Percentiles rank a stretch among this genome's conserved stretches.
Conservation (phyloP, 345 rosid species). For the Brassica rapa region DNA sequence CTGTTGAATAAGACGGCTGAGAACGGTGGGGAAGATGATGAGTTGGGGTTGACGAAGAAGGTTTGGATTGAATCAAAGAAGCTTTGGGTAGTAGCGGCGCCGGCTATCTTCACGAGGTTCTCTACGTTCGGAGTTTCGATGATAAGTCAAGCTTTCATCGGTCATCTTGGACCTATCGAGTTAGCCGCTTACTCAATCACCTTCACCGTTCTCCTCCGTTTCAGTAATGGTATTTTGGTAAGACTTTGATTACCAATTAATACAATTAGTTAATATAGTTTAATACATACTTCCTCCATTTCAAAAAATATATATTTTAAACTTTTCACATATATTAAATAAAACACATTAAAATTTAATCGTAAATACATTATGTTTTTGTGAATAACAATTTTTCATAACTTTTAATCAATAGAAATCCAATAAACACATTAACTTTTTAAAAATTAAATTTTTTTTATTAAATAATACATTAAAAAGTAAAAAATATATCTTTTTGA, state of each 20-base stretch:
- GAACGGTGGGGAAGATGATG: conserved; percentile 27
- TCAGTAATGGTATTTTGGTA: conserved; percentile 69
- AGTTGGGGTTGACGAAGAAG: conserved; percentile 44
- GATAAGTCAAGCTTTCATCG: conserved; percentile 68
- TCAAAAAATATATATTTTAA: too few species aligned
- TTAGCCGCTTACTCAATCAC: conserved; percentile 78
- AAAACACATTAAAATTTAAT: too few species aligned
- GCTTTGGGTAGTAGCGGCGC: conserved; percentile 76
- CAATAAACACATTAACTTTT: too few species aligned
- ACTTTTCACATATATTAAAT: too few species aligned
- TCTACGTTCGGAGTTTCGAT: conserved; percentile 66
- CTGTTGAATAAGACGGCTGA: conserved; percentile 32
- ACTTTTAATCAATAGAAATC: too few species aligned
- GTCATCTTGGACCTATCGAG: conserved; percentile 67
- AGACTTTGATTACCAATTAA: not conserved
- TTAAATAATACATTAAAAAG: too few species aligned
- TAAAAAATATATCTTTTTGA: too few species aligned
- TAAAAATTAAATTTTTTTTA: too few species aligned
- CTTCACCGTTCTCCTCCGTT: conserved; percentile 64
- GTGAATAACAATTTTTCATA: too few species aligned
- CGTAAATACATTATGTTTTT: too few species aligned
- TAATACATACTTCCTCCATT: not conserved
- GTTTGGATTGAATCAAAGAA: conserved; percentile 65
- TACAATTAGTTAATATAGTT: not conserved
- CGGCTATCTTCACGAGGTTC: conserved; percentile 75